Evolutionary conservation across 805 yeast genomes (phyloP), one percentile per base, ranked within the genome.

Genomic region (Sugiyamaella chiloensis): DNA sequence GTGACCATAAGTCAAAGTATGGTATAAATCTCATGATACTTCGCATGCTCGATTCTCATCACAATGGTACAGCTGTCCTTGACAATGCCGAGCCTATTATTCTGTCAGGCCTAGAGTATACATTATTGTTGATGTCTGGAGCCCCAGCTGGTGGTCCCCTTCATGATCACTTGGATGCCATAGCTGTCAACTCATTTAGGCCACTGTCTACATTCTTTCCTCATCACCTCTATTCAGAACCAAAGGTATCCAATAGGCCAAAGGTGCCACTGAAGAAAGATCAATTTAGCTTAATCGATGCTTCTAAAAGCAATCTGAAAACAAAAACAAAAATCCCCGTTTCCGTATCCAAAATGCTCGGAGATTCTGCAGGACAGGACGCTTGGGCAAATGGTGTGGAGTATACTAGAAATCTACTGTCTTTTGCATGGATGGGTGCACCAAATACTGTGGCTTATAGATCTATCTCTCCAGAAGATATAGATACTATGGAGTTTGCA

Each of bases 181-280:
- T 12, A 5, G 37, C 37, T 5, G 20, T 12, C 11, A 16, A 34
- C 20, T 34, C 37, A 19, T 34, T 16, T 19, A 12, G 37, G 20
- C 37, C 37, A 7, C 16, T 34, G 20, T 5, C 37, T 19, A 34
- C 37, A 16, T 34, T 34, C 19, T 34, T 34, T 12, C 37, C 37
- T 16, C 20, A 14, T 4, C 14, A 16, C 20, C 5, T 34, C 7
- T 19, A 34, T 34, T 12, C 16, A 5, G 34, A 29, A 17, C 34
- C 34, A 29, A 17, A 14, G 34, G 6, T 29, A 3, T 17, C 6
- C 7, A n/a, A 6, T 6, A 17, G 16, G 7, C 5, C 12, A 6
- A 29, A 29, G 12, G 17, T 29, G 17, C 12, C 16, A 6, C 7
- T 29, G 34, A n/a, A 14, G 5, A 29, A 29, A 29, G 17, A 29